These are phyloP conservation scores for Kluyveromyces nonfermentans DNA, from an alignment of 805 yeast species.

Conservation along the genomic window DNA sequence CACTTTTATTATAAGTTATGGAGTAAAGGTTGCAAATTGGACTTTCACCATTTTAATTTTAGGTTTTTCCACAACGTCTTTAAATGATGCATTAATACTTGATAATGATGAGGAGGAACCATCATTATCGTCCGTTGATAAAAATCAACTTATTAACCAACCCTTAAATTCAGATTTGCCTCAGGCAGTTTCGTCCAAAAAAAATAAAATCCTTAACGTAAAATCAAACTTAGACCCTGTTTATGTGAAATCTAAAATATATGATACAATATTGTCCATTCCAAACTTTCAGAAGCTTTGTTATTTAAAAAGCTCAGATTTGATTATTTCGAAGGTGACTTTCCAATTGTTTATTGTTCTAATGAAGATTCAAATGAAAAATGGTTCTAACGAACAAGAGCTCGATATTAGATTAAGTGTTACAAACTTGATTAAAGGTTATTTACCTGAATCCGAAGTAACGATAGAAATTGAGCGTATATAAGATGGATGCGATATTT, in stretches of 20 bases:
- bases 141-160: constrained; percentile 3
- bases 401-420: constrained; percentile 35
- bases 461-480: constrained; percentile 27
- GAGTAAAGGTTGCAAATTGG: constrained; percentile 28
- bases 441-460: constrained; percentile 20
- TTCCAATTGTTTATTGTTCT: constrained; percentile 51
- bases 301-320: constrained; percentile 31
- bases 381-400: constrained; percentile 69
- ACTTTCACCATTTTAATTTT: constrained; percentile 26
- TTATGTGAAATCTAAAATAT: constrained; percentile 31
- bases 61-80: constrained; percentile 27
- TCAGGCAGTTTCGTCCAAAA: constrained; percentile 4
- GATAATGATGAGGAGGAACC: constrained; percentile 6
- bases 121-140: not conserved
- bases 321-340: constrained; percentile 54
- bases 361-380: constrained; percentile 46
- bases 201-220: not conserved
- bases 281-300: constrained; percentile 45
- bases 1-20: constrained; percentile 23
- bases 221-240: constrained; percentile 10
- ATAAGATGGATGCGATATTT: constrained; percentile 1
- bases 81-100: constrained; percentile 17
- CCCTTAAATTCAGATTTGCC: constrained; percentile 14
- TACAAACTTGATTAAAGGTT: constrained; percentile 20
- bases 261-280: constrained; percentile 37